phyloP scores from a whole-genome alignment of 1,139 yeast species.

The Suhomyces anneliseae region DNA sequence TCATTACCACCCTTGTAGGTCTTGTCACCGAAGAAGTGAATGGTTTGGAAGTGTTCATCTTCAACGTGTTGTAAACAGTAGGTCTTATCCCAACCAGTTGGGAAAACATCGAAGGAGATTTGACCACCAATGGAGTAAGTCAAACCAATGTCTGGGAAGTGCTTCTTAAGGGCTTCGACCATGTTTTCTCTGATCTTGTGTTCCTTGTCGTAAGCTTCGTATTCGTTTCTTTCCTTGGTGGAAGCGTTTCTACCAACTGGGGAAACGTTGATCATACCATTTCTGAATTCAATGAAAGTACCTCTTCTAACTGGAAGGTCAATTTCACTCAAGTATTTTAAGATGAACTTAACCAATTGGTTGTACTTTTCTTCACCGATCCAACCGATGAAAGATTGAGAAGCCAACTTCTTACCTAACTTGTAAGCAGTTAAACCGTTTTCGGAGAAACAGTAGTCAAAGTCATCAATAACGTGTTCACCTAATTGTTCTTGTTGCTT shows the following conservation, averaged over 20 bases:
- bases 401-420: constrained; percentile 79
- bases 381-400: constrained; percentile 94
- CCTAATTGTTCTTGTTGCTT: constrained; percentile 98
- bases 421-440: constrained; percentile 98
- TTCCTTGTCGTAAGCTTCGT: constrained; percentile 76
- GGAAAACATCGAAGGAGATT: constrained; percentile 98
- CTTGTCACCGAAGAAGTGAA: constrained; percentile 99
- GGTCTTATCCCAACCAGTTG: constrained; percentile 99
- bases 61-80: constrained; percentile 93
- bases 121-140: constrained; percentile 99
- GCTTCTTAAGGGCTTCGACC: constrained; percentile 79
- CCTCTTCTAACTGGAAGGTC: constrained; percentile 96
- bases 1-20: constrained; percentile 97
- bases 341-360: constrained; percentile 78
- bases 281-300: constrained; percentile 97
- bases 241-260: constrained; percentile 99
- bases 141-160: constrained; percentile 79
- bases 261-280: constrained; percentile 97
- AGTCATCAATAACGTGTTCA: constrained; percentile 67
- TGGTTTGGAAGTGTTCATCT: constrained; percentile 76
- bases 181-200: constrained; percentile 78
- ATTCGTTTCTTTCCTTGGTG: constrained; percentile 88
- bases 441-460: constrained; percentile 96
- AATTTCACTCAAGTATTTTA: constrained; percentile 77
- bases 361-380: constrained; percentile 94